phyloP scores from a whole-genome alignment of 306 rosid genomes.

The Glycyrrhiza uralensis region DNA sequence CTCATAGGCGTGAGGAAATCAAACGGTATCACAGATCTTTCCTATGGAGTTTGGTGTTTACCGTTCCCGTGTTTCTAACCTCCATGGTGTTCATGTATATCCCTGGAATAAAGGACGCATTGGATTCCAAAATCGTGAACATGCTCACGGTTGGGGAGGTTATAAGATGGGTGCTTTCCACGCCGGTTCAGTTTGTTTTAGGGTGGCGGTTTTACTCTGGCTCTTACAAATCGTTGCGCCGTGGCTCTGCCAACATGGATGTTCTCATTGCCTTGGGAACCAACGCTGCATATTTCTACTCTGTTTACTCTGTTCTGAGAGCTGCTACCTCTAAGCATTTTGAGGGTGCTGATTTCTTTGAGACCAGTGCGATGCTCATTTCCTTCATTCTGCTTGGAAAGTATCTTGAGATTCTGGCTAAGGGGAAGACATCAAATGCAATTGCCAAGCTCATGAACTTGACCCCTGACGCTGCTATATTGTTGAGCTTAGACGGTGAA shows the following conservation, averaged over 20 bases:
- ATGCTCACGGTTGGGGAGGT: constrained; percentile 68
- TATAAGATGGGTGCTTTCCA: constrained; percentile 66
- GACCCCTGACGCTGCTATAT: constrained; percentile 67
- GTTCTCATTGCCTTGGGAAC: constrained; percentile 86
- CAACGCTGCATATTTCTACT: constrained; percentile 86
- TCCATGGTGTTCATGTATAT: constrained; percentile 91
- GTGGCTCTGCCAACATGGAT: constrained; percentile 88
- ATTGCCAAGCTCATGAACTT: constrained; percentile 85
- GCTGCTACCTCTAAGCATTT: constrained; percentile 56
- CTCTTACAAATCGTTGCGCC: constrained; percentile 62
- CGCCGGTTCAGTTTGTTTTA: constrained; percentile 78
- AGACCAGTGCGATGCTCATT: constrained; percentile 86
- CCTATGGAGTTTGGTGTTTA: constrained; percentile 71
- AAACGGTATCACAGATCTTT: constrained; percentile 50
- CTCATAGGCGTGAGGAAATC: constrained; percentile 52
- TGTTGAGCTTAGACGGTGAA: constrained; percentile 51
- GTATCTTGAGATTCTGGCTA: constrained; percentile 83
- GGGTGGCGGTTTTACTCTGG: constrained; percentile 74
- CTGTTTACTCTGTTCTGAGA: constrained; percentile 72
- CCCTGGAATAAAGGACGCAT: constrained; percentile 49
- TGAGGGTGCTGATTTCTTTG: constrained; percentile 82
- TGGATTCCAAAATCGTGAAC: constrained; percentile 63
- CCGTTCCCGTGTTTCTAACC: constrained; percentile 75
- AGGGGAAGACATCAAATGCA: constrained; percentile 86
- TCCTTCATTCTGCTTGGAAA: constrained; percentile 82